Percentiles rank a stretch among this genome's conserved stretches.
These are phyloP conservation scores for Isabelozyma gotoi DNA, from an alignment of 805 yeast genomes.

Conservation along the genomic window DNA sequence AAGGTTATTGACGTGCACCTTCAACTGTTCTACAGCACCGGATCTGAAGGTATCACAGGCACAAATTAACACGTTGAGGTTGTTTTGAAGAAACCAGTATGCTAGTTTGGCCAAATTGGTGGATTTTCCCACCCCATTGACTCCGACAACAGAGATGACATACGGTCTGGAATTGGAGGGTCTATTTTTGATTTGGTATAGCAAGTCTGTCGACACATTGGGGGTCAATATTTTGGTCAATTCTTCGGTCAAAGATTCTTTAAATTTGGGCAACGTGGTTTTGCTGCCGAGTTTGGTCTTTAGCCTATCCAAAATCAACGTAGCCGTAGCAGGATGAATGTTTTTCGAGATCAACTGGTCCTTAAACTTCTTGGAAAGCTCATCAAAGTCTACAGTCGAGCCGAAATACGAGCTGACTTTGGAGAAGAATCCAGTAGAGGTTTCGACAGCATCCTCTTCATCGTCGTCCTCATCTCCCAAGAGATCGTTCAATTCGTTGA, in stretches of 20 bases:
- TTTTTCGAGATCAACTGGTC: conserved; percentile 82
- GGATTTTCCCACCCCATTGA: conserved; percentile 97
- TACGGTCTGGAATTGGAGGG: conserved; percentile 56
- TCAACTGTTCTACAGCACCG: conserved; percentile 97
- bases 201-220: conserved; percentile 81
- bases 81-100: conserved; percentile 91
- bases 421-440: conserved; percentile 26
- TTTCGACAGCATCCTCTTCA: conserved; percentile 12
- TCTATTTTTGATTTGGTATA: conserved; percentile 70
- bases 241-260: conserved; percentile 60
- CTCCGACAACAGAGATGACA: conserved; percentile 97
- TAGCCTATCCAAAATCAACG: conserved; percentile 65
- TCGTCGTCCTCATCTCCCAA: conserved; percentile 31
- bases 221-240: conserved; percentile 83
- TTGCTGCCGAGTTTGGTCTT: conserved; percentile 71
- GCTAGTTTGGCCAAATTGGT: conserved; percentile 93
- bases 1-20: conserved; percentile 88
- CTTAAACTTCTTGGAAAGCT: conserved; percentile 62
- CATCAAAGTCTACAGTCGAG: conserved; percentile 48
- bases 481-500: conserved; percentile 40
- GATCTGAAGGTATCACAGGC: conserved; percentile 98
- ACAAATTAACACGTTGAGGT: conserved; percentile 81
- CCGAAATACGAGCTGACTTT: conserved; percentile 40
- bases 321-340: conserved; percentile 89
- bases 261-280: conserved; percentile 70